Conservation (phyloP, 140 eudicot species). For the Erigeron philadelphicus region DNA sequence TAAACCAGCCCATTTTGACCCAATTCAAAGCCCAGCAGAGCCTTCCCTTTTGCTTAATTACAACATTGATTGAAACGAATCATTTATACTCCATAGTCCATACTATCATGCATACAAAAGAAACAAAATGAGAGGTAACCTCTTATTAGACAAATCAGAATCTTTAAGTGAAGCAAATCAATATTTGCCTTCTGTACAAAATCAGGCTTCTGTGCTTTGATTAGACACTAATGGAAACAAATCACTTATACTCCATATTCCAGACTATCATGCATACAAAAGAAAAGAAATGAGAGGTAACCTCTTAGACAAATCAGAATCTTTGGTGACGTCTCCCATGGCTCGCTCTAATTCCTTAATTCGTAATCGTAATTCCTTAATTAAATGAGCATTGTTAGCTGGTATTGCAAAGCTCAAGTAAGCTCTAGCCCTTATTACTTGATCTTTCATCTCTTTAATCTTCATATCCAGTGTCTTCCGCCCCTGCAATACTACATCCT, state of each 20-base stretch:
- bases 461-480: constrained; percentile 47
- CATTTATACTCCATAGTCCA: neutral
- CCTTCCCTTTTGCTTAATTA: neutral
- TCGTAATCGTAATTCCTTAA: constrained; percentile 68
- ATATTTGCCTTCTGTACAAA: no score
- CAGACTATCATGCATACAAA: neutral
- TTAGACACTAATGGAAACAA: neutral
- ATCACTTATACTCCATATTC: neutral
- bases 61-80: neutral
- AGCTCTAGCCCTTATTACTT: constrained; percentile 81
- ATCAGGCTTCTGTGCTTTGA: neutral
- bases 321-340: constrained; percentile 56
- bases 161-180: constrained; percentile 35
- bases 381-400: constrained; percentile 62
- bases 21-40: neutral
- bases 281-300: constrained; percentile 19
- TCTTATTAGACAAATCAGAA: constrained; percentile 61
- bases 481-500: constrained; percentile 18
- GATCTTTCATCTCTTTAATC: constrained; percentile 85
- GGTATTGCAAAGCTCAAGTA: constrained; percentile 65
- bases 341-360: constrained; percentile 72
- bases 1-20: neutral
- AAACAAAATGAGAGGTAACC: constrained; percentile 34
- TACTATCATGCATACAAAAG: constrained; percentile 2
- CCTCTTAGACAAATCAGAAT: constrained; percentile 66